Percentiles rank a stretch among this genome's conserved stretches.
Evolutionary conservation across 345 rosid species (phyloP).

Genomic region (Camelina laxa): DNA sequence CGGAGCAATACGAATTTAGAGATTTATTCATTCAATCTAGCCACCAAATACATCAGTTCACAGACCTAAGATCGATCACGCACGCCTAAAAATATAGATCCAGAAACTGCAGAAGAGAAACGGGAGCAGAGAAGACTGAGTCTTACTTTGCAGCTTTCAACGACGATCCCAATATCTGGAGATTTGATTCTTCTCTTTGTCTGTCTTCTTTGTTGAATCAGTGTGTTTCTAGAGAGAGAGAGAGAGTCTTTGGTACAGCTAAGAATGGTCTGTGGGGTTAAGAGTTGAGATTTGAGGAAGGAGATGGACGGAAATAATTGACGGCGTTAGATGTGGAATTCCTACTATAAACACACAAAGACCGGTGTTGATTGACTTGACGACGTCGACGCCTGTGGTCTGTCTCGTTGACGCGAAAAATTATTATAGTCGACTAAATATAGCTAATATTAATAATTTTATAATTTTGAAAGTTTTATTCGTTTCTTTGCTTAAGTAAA

Average conservation of each 20-base stretch:
- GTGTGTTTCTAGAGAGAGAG: constrained; percentile 19
- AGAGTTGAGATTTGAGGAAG: constrained; percentile 22
- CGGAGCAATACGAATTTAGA: background rate
- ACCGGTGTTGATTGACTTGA: constrained; percentile 17
- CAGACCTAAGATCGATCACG: background rate
- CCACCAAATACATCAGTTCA: background rate
- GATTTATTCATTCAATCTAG: constrained; percentile 6
- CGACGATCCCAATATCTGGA: constrained; percentile 3
- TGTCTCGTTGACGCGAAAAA: constrained; percentile 6
- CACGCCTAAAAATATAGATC: constrained; percentile 29
- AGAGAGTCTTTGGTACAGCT: constrained; percentile 40
- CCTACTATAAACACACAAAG: background rate
- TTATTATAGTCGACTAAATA: background rate
- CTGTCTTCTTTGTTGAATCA: constrained; percentile 23
- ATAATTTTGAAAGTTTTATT: no score
- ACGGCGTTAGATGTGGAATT: constrained; percentile 40
- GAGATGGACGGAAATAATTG: constrained; percentile 38
- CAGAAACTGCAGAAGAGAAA: background rate
- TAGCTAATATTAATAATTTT: background rate
- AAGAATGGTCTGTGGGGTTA: constrained; percentile 35
- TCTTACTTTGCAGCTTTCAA: background rate
- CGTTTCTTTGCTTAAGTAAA: no score
- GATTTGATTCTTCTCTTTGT: constrained; percentile 10
- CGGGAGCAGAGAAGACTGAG: background rate
- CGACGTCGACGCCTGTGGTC: constrained; percentile 22